Percentiles rank a stretch among this genome's conserved stretches.
Evolutionary conservation across 2,329 filamentous ascomycete species (phyloP).

Genomic region (Karstenula rhodostoma): DNA sequence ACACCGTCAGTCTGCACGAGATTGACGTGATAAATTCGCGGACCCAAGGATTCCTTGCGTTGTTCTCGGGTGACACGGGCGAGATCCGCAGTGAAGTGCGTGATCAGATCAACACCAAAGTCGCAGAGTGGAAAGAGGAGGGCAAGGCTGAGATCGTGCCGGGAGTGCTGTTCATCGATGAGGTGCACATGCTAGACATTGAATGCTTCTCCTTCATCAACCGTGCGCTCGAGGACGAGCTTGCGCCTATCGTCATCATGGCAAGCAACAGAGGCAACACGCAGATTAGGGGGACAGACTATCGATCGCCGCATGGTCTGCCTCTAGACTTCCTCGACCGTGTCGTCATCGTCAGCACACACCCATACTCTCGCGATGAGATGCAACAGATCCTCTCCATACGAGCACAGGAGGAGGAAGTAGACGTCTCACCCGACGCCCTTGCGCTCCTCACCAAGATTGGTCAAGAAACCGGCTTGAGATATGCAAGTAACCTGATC

Average conservation of each 20-base stretch:
- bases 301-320: slow-evolving; percentile 90
- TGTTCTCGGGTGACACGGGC: slow-evolving; percentile 97
- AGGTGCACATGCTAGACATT: slow-evolving; percentile 99
- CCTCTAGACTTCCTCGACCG: slow-evolving; percentile 96
- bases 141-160: slow-evolving; percentile 98
- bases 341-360: slow-evolving; percentile 94
- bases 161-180: slow-evolving; percentile 96
- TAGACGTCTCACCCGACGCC: slow-evolving; percentile 88
- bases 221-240: slow-evolving; percentile 90
- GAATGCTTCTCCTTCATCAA: slow-evolving; percentile 99
- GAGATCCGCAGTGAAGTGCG: slow-evolving; percentile 97
- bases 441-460: slow-evolving; percentile 95
- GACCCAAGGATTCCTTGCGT: slow-evolving; percentile 95
- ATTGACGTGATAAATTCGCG: slow-evolving; percentile 99
- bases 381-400: slow-evolving; percentile 93
- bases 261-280: slow-evolving; percentile 94
- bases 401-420: slow-evolving; percentile 93
- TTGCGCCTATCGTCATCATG: slow-evolving; percentile 99
- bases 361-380: slow-evolving; percentile 81
- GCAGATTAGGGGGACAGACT: slow-evolving; percentile 90
- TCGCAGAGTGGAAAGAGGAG: slow-evolving; percentile 98
- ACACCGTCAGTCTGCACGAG: slow-evolving; percentile 96
- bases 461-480: slow-evolving; percentile 86
- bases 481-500: slow-evolving; percentile 98
- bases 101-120: slow-evolving; percentile 99